phyloP scores from a whole-genome alignment of 495 filamentous ascomycete species.

The Podospora pseudopauciseta region DNA sequence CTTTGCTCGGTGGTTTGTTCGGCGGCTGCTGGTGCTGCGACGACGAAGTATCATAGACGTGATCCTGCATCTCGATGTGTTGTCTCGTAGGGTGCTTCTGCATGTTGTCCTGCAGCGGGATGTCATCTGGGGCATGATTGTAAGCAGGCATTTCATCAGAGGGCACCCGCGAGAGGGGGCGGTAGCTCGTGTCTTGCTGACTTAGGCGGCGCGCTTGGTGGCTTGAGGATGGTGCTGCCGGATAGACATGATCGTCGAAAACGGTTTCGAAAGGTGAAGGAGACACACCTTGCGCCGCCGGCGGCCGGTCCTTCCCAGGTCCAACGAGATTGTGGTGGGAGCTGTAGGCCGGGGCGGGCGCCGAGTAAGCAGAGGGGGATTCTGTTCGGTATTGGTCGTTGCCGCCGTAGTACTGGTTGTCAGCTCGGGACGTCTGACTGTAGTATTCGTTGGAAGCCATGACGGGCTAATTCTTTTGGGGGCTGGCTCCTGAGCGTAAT shows the following conservation, averaged over 20 bases:
- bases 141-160: constrained; percentile 38
- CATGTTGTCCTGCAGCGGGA: constrained; percentile 54
- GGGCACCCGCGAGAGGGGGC: constrained; percentile 43
- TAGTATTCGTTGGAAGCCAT: constrained; percentile 89
- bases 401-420: constrained; percentile 26
- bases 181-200: constrained; percentile 54
- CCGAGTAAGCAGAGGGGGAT: constrained; percentile 40
- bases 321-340: constrained; percentile 28
- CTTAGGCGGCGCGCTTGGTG: constrained; percentile 41
- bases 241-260: constrained; percentile 61
- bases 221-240: constrained; percentile 36
- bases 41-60: constrained; percentile 44
- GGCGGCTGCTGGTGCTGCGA: constrained; percentile 20
- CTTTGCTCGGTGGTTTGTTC: constrained; percentile 19
- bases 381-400: constrained; percentile 18
- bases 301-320: constrained; percentile 19
- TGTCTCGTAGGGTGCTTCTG: constrained; percentile 35
- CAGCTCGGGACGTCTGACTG: constrained; percentile 47
- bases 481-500: constrained; percentile 3
- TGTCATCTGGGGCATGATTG: constrained; percentile 54
- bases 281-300: constrained; percentile 19
- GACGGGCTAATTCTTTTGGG: constrained; percentile 21
- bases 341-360: constrained; percentile 33
- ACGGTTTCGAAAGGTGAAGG: constrained; percentile 50
- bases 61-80: constrained; percentile 45